phyloP scores from a whole-genome alignment of 192 early-diverging fungal species.

The Coemansia asiatica region DNA sequence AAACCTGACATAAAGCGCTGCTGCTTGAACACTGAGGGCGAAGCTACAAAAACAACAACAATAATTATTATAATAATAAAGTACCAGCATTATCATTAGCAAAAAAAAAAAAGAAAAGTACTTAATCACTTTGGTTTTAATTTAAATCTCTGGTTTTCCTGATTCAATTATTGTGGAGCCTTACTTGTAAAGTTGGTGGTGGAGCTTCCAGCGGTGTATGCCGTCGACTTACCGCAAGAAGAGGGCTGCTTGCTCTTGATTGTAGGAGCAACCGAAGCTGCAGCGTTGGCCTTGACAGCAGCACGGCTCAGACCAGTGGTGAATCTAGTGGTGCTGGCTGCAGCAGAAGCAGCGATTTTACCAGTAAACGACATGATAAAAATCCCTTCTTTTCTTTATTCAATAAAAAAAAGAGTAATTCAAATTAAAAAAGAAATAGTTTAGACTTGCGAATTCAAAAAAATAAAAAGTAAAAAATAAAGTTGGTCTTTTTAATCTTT shows the following conservation, averaged over 20 bases:
- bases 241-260: slow-evolving; percentile 29
- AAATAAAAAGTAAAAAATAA: not conserved
- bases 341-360: slow-evolving; percentile 38
- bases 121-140: not conserved
- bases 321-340: slow-evolving; percentile 51
- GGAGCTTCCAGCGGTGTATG: slow-evolving; percentile 25
- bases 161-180: slow-evolving; percentile 9
- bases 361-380: slow-evolving; percentile 37
- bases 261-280: slow-evolving; percentile 22
- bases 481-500: not conserved
- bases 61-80: not conserved
- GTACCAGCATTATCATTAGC: not conserved
- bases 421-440: slow-evolving; percentile 8
- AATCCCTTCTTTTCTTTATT: no score
- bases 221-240: slow-evolving; percentile 37
- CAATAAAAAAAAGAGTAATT: not conserved
- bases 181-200: slow-evolving; percentile 48
- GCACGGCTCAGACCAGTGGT: slow-evolving; percentile 41
- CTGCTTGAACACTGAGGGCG: slow-evolving; percentile 44
- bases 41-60: slow-evolving; percentile 15
- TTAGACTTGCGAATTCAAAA: no score
- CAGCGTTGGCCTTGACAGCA: slow-evolving; percentile 29
- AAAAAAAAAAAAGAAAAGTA: not conserved
- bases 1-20: slow-evolving; percentile 57
- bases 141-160: not conserved